Conservation (phyloP, 306 rosid species). For the Astragalus glycyphyllos region DNA sequence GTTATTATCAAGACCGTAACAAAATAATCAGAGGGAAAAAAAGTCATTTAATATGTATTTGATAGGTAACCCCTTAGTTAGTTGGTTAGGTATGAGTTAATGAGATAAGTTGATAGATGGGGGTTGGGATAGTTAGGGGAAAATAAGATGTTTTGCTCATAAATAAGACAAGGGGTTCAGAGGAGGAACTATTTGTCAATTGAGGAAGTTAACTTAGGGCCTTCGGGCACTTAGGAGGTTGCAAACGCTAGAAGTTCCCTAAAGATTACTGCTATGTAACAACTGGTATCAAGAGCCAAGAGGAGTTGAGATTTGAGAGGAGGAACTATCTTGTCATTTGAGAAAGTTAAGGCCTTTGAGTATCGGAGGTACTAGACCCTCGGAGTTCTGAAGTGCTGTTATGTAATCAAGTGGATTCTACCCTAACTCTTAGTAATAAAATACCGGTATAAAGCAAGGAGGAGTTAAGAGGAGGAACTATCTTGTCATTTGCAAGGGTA, state of each 20-base stretch:
- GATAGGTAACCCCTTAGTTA: slow-evolving; percentile 1
- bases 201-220: background rate
- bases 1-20: background rate
- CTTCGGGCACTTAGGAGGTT: background rate
- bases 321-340: background rate
- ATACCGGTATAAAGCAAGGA: background rate
- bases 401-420: background rate
- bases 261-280: too few relatives aligned
- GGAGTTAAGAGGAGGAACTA: background rate
- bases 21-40: slow-evolving; percentile 17
- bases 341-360: background rate
- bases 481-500: background rate
- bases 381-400: background rate
- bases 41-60: background rate
- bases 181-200: slow-evolving; percentile 5
- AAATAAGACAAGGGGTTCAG: slow-evolving; percentile 4
- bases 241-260: background rate
- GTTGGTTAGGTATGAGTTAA: too few relatives aligned
- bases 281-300: too few relatives aligned
- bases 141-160: background rate
- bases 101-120: background rate
- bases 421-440: background rate
- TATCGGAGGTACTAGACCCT: background rate
- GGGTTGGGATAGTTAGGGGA: background rate
- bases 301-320: too few relatives aligned